Percentiles rank a stretch among this genome's conserved stretches.
phyloP scores from a whole-genome alignment of 176 grass and related monocot species.

The Oropetium thomaeum region DNA sequence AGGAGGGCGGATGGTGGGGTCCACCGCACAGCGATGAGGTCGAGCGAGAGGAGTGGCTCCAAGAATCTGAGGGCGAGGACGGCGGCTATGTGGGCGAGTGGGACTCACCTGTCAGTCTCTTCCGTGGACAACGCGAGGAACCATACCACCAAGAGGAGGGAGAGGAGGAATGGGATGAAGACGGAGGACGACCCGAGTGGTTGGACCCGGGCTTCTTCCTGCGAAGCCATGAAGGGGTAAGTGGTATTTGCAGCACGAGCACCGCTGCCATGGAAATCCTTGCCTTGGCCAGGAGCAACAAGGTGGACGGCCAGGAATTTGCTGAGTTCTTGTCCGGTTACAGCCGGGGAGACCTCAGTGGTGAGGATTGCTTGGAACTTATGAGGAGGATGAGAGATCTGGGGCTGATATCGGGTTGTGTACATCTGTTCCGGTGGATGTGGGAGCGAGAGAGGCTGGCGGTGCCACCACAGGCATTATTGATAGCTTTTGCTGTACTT shows the following conservation, averaged over 20 bases:
- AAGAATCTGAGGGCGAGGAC: neutral
- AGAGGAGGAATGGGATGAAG: neutral
- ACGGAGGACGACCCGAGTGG: conserved; percentile 11
- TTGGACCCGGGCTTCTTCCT: conserved; percentile 23
- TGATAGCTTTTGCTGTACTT: conserved; percentile 32
- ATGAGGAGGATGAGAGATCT: conserved; percentile 37
- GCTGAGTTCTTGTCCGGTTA: conserved; percentile 8
- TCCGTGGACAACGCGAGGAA: neutral
- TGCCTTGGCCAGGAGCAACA: conserved; percentile 5
- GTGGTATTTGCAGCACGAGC: neutral
- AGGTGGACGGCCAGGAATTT: neutral
- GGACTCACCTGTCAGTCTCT: conserved; percentile 18
- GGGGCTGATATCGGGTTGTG: conserved; percentile 30
- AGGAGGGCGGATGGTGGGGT: neutral
- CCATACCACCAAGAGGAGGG: neutral
- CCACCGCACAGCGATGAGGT: neutral
- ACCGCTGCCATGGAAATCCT: conserved; percentile 42
- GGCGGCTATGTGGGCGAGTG: neutral
- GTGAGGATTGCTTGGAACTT: neutral
- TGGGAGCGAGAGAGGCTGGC: neutral
- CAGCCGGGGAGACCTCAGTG: neutral
- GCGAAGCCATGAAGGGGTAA: conserved; percentile 9
- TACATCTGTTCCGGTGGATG: conserved; percentile 35
- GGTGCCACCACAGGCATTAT: neutral
- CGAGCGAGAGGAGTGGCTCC: neutral